Conservation (phyloP, 139 green algal species). For the Chlamydomonas eustigma region DNA sequence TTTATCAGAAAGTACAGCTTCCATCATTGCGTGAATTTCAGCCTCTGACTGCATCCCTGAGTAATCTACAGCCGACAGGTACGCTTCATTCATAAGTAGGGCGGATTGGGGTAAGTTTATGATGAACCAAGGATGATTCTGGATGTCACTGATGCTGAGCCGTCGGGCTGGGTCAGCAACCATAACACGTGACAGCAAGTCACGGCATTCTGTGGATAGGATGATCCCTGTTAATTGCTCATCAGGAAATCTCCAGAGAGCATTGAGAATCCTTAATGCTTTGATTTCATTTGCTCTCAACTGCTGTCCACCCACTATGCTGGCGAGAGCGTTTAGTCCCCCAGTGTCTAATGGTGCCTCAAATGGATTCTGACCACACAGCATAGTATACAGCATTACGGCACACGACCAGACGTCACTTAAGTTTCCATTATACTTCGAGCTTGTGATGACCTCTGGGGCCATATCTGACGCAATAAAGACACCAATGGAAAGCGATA, state of each 20-base stretch:
- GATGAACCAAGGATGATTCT: conserved; percentile 52
- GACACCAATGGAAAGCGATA: too few relatives aligned
- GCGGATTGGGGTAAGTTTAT: conserved; percentile 84
- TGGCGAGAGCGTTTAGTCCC: background rate
- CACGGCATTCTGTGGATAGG: conserved; percentile 45
- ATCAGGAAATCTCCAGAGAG: conserved; percentile 24
- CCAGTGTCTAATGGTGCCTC: background rate
- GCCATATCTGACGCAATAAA: conserved; percentile 87
- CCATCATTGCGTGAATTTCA: too few relatives aligned
- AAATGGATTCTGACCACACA: conserved; percentile 9
- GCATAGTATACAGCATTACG: conserved; percentile 92
- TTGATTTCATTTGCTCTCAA: background rate
- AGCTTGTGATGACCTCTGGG: conserved; percentile 79
- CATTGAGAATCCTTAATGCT: conserved; percentile 14
- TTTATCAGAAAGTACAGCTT: too few relatives aligned
- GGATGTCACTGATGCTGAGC: conserved; percentile 65
- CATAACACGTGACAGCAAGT: conserved; percentile 55
- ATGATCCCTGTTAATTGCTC: too few relatives aligned
- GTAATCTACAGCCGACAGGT: background rate
- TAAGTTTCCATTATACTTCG: conserved; percentile 79
- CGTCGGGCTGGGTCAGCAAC: conserved; percentile 67
- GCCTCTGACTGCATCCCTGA: background rate
- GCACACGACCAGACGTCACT: conserved; percentile 81
- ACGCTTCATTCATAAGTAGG: conserved; percentile 69
- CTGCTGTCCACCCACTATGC: background rate